Conservation (phyloP, 73 alveolate genomes). For the Paramecium primaurelia region DNA sequence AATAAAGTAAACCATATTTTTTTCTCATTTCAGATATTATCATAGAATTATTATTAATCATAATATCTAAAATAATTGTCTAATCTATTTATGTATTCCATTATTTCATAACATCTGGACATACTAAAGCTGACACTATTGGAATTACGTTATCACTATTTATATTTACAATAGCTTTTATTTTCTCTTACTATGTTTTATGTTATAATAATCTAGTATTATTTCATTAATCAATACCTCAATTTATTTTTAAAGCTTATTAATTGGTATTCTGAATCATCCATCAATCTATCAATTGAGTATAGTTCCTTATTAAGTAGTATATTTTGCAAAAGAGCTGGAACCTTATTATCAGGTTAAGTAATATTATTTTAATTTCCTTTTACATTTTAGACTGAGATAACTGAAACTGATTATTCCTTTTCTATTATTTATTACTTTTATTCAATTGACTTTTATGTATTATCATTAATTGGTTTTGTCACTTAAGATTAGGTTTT, state of each 20-base stretch:
- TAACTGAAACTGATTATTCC: neutral
- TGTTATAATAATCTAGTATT: neutral
- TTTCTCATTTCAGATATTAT: neutral
- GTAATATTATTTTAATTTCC: neutral
- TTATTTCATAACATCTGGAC: constrained; percentile 7
- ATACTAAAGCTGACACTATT: neutral
- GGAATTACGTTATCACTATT: neutral
- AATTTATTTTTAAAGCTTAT: constrained; percentile 20
- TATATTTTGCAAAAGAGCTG: neutral
- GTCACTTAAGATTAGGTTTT: neutral
- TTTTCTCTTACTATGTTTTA: neutral
- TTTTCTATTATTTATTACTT: neutral
- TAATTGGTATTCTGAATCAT: neutral
- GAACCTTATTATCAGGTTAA: neutral
- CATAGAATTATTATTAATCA: neutral
- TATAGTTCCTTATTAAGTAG: neutral
- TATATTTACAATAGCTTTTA: neutral
- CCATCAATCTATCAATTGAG: neutral
- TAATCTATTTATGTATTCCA: constrained; percentile 24
- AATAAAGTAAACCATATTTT: neutral
- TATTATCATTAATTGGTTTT: neutral
- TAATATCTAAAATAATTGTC: neutral
- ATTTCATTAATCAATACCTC: neutral
- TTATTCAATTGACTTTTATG: neutral
- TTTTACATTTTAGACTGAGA: neutral